phyloP scores from a whole-genome alignment of 2,329 filamentous ascomycete species.

The Cladophialophora immunda region DNA sequence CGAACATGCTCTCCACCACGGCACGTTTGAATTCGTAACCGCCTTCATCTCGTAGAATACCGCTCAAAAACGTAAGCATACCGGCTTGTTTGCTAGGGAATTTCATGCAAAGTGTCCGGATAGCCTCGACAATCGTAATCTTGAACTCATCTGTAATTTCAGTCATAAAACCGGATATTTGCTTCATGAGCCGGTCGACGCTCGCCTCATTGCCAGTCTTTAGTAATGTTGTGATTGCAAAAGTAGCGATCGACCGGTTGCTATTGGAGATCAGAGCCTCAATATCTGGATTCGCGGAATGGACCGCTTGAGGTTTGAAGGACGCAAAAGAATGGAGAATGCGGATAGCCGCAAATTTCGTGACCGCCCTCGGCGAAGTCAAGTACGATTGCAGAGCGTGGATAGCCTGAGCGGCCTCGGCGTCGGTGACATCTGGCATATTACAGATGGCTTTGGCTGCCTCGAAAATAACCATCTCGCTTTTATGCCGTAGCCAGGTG shows the following conservation, averaged over 20 bases:
- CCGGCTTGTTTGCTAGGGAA: constrained; percentile 98
- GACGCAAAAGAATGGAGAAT: constrained; percentile 96
- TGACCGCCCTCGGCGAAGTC: constrained; percentile 91
- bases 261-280: constrained; percentile 95
- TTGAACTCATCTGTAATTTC: constrained; percentile 99
- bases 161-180: constrained; percentile 97
- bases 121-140: constrained; percentile 99
- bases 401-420: constrained; percentile 88
- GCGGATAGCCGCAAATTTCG: constrained; percentile 95
- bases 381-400: constrained; percentile 97
- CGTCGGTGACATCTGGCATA: constrained; percentile 90
- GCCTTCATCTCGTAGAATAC: constrained; percentile 95
- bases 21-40: constrained; percentile 98
- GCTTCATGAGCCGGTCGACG: constrained; percentile 97
- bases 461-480: constrained; percentile 99
- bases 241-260: constrained; percentile 97
- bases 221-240: constrained; percentile 95
- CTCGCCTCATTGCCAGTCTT: constrained; percentile 98
- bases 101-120: constrained; percentile 94
- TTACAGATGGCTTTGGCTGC: constrained; percentile 98
- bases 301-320: constrained; percentile 92
- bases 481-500: constrained; percentile 97
- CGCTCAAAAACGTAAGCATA: constrained; percentile 96
- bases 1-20: constrained; percentile 99
- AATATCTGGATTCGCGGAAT: constrained; percentile 95